Conservation (phyloP, 2,329 filamentous ascomycete species). For the Exophiala bonariae region DNA sequence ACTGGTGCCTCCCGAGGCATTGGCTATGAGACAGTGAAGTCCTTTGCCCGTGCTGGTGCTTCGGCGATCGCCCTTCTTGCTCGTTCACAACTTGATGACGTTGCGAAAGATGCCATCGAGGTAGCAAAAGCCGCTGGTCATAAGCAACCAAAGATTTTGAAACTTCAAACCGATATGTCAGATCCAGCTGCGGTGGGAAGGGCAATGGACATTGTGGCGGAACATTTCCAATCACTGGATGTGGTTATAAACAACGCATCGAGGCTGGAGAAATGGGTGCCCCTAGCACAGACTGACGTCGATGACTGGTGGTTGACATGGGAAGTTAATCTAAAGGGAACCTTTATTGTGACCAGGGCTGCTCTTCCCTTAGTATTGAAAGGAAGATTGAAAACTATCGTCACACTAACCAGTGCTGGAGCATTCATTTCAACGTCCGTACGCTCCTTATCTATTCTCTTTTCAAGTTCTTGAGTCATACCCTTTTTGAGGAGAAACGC, state of each 20-base stretch:
- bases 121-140: slow-evolving; percentile 38
- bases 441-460: not conserved
- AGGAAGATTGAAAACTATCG: slow-evolving; percentile 25
- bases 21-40: slow-evolving; percentile 53
- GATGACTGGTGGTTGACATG: slow-evolving; percentile 42
- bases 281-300: slow-evolving; percentile 36
- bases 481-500: not conserved
- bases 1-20: slow-evolving; percentile 58
- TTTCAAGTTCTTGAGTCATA: not conserved
- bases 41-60: slow-evolving; percentile 57
- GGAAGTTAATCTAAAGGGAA: slow-evolving; percentile 51
- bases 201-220: slow-evolving; percentile 34
- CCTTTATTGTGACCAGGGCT: slow-evolving; percentile 24
- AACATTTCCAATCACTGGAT: slow-evolving; percentile 38
- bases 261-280: slow-evolving; percentile 19
- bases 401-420: slow-evolving; percentile 44
- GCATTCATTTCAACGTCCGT: slow-evolving; percentile 30
- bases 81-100: slow-evolving; percentile 45
- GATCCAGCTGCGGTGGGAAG: slow-evolving; percentile 34
- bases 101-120: slow-evolving; percentile 35
- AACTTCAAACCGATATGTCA: slow-evolving; percentile 46
- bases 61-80: slow-evolving; percentile 54
- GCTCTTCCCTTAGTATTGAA: slow-evolving; percentile 36
- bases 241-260: slow-evolving; percentile 52
- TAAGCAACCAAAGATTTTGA: slow-evolving; percentile 40